Base-by-base conservation (phyloP, 495 filamentous ascomycete species). In the Evansstolkia leycettana region DNA sequence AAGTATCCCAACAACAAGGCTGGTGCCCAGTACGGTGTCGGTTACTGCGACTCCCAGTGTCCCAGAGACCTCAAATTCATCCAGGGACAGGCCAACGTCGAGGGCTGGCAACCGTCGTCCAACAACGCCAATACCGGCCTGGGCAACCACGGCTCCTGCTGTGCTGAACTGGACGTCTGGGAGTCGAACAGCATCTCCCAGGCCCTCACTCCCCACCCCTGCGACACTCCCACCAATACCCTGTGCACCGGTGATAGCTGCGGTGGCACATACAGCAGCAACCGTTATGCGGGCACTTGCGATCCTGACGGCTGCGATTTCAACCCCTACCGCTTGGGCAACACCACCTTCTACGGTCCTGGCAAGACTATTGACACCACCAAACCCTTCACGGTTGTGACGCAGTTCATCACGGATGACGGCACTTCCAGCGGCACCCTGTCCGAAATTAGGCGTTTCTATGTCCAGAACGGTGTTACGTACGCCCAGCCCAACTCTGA, bases 301-400 rank as follows among this genome's bases (percentile, higher is more conserved):
- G 83, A 88, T 50, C 74, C 82, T 41, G 77, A 77, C 49, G 79
- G 80, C 37, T 87, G 82, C 56, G 80, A 84, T 50, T 83, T 80
- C 73, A 87, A 87, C 74, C 58, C 73, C 11, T 84, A 76, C 70
- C 72, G 72, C 43, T 59, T 71, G 60, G 78, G 79, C 36, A 64
- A 74, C 55, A 67, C 49, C 13, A 48, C 43, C 48, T 85, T 78
- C 70, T 82, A 72, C 59, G 78, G 76, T 30, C 50, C 58, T 16
- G 70, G 69, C 48, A 63, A 58, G 57, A 76, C 56, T 8, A 53
- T 85, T 49, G 72, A 85, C 58, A 80, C 79, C 40, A 67, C 54
- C 41, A 62, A 66, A 35, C 62, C 64, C 4, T 64, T 84, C 43
- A 84, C 76, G 9, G 76, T 82, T 8, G 70, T 79, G 27, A 85